phyloP scores from a whole-genome alignment of 495 filamentous ascomycete species.

The Letharia lupina region DNA sequence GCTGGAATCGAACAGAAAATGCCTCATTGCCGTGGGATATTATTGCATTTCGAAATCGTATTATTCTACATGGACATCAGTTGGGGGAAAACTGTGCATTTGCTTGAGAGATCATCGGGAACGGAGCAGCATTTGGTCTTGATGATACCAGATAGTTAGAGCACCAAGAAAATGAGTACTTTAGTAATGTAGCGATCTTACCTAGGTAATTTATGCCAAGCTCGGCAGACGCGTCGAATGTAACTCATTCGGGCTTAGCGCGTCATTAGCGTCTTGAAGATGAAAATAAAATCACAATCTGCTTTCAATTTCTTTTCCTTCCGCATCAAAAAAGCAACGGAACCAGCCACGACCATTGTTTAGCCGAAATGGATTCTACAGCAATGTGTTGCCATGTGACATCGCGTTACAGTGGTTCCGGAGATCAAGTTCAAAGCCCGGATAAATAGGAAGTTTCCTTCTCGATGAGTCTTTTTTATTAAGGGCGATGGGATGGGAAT shows the following conservation, averaged over 20 bases:
- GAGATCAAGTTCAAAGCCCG: slow-evolving; percentile 45
- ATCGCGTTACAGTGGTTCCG: slow-evolving; percentile 45
- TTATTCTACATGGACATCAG: not conserved
- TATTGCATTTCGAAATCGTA: not conserved
- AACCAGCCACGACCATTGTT: slow-evolving; percentile 59
- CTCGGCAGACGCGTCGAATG: not conserved
- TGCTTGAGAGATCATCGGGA: not conserved
- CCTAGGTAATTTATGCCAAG: too few relatives aligned
- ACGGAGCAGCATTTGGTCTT: not conserved
- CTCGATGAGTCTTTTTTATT: slow-evolving; percentile 55
- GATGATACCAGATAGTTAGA: not conserved
- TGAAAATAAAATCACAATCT: slow-evolving; percentile 21
- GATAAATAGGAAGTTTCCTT: slow-evolving; percentile 55
- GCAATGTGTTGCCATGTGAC: slow-evolving; percentile 56
- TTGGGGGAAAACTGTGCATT: not conserved
- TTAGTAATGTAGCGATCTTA: too few relatives aligned
- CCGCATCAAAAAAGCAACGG: slow-evolving; percentile 50
- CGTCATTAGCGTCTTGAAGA: not conserved
- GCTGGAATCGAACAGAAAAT: not conserved
- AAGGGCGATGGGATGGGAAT: slow-evolving; percentile 58
- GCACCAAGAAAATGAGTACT: too few relatives aligned
- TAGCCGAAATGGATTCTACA: slow-evolving; percentile 40
- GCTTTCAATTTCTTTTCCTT: slow-evolving; percentile 32
- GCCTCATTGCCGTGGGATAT: not conserved
- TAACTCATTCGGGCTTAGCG: not conserved